Evolutionary conservation across 345 rosid genomes (phyloP).

Genomic region (Lepidium africanum): DNA sequence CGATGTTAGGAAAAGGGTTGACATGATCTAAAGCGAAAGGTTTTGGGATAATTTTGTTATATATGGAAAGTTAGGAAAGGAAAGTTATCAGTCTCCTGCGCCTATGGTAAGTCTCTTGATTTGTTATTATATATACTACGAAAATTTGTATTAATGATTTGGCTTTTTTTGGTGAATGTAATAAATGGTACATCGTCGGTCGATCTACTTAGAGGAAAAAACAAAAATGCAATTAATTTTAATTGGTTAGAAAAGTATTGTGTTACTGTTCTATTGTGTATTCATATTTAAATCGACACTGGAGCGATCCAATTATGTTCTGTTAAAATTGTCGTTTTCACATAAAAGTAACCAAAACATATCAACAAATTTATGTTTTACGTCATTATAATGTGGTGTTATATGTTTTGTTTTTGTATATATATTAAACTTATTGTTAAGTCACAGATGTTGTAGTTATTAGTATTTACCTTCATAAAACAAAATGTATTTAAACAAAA

Average conservation of each 20-base stretch:
- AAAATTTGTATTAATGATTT: neutral
- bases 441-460: too few relatives aligned
- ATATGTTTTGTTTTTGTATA: too few relatives aligned
- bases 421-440: too few relatives aligned
- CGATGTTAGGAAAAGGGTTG: neutral
- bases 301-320: too few relatives aligned
- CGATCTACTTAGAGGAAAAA: neutral
- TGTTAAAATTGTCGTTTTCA: neutral
- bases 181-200: constrained; percentile 24
- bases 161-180: constrained; percentile 16
- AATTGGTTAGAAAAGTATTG: neutral
- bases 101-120: neutral
- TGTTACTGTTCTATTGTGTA: neutral
- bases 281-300: neutral
- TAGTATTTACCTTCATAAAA: too few relatives aligned
- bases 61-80: neutral
- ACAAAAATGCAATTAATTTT: neutral
- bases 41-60: constrained; percentile 1
- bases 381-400: too few relatives aligned
- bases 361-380: too few relatives aligned
- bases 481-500: neutral
- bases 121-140: neutral
- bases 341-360: too few relatives aligned
- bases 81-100: neutral
- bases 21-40: neutral